A percentile compares a stretch with the other conserved stretches of the same genome.
phyloP scores from a whole-genome alignment of 805 yeast genomes.

The Saccharomycopsis amapae region DNA sequence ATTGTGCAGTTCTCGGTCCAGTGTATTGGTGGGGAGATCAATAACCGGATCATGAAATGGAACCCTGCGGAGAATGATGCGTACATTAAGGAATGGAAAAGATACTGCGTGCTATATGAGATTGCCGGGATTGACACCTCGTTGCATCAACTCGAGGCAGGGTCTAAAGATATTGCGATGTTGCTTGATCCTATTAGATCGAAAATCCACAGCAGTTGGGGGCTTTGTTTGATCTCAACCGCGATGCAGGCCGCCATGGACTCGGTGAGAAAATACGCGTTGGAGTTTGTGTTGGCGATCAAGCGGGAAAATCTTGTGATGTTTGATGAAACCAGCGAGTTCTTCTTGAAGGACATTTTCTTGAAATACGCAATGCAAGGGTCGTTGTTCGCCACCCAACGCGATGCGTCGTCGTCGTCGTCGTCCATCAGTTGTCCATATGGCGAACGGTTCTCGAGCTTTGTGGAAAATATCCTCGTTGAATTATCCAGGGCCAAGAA shows the following conservation, averaged over 20 bases:
- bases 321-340: conserved; percentile 33
- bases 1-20: conserved; percentile 56
- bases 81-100: conserved; percentile 54
- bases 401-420: no score
- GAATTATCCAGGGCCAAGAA: conserved; percentile 23
- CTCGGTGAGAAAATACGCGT: conserved; percentile 58
- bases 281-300: conserved; percentile 48
- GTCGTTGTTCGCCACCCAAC: conserved; percentile 41
- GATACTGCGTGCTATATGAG: conserved; percentile 68
- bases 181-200: conserved; percentile 31
- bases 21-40: conserved; percentile 31
- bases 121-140: conserved; percentile 81
- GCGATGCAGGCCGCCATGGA: conserved; percentile 76
- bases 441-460: conserved; percentile 44
- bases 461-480: conserved; percentile 35
- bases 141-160: conserved; percentile 78
- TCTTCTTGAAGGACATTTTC: conserved; percentile 36
- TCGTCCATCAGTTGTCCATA: conserved; percentile 45
- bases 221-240: conserved; percentile 61
- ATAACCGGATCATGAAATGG: conserved; percentile 38
- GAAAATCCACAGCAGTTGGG: conserved; percentile 61
- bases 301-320: conserved; percentile 38
- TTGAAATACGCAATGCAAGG: conserved; percentile 61
- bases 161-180: conserved; percentile 46
- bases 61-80: conserved; percentile 25